Evolutionary conservation across 495 filamentous ascomycete genomes (phyloP).

Genomic region (Neurospora tetrasperma): DNA sequence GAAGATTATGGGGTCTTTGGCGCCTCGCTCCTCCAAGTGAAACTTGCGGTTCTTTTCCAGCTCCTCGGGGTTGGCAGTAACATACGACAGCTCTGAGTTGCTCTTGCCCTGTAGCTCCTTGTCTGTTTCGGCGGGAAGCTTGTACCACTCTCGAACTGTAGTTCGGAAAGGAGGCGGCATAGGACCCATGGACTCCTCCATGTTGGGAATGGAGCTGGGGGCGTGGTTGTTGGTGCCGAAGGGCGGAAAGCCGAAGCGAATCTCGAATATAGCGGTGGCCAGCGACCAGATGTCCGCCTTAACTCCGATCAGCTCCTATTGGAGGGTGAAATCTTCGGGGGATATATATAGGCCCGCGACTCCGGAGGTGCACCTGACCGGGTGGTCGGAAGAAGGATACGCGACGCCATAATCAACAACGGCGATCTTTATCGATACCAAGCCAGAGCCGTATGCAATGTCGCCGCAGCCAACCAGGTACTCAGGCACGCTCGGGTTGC

Average conservation of each 20-base stretch:
- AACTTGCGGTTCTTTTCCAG: too few relatives aligned
- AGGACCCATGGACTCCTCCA: conserved; percentile 13
- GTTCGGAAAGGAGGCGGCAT: conserved; percentile 7
- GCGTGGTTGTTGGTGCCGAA: not conserved
- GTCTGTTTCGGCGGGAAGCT: not conserved
- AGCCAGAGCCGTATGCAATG: not conserved
- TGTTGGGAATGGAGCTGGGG: not conserved
- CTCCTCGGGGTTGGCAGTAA: conserved; percentile 2
- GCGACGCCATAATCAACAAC: conserved; percentile 23
- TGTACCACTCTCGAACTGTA: not conserved
- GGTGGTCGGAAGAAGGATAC: not conserved
- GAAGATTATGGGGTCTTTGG: too few relatives aligned
- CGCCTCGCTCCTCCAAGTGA: too few relatives aligned
- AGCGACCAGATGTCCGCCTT: conserved; percentile 19
- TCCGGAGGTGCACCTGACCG: conserved; percentile 1
- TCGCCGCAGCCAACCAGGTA: conserved; percentile 9
- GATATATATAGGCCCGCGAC: conserved; percentile 9
- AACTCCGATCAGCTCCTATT: conserved; percentile 1
- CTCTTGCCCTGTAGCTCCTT: not conserved
- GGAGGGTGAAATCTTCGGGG: too few relatives aligned
- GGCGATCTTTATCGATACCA: conserved; percentile 6
- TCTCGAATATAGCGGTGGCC: conserved; percentile 10
- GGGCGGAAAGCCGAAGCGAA: not conserved
- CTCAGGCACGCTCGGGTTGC: conserved; percentile 6
- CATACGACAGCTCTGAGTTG: not conserved